phyloP scores from a whole-genome alignment of 139 green algal species.

The Chlorella sorokiniana region DNA sequence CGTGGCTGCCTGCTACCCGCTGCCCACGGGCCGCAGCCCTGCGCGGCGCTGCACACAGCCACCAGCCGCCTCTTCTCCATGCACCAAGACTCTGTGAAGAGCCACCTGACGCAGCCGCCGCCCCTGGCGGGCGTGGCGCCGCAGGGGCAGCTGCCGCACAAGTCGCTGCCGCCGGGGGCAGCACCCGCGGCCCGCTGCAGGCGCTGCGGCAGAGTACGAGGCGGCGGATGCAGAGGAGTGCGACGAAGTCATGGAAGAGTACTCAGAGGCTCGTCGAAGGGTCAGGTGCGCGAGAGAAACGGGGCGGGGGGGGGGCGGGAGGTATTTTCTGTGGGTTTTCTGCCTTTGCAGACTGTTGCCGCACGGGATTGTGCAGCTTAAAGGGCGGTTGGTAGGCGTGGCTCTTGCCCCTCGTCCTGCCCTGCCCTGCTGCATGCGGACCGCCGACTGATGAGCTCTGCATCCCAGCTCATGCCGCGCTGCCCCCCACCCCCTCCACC shows the following conservation, averaged over 20 bases:
- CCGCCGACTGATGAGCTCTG: no score
- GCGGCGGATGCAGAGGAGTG: conserved; percentile 50
- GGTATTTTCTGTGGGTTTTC: background rate
- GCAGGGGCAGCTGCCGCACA: conserved; percentile 18
- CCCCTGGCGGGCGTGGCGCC: background rate
- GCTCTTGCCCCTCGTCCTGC: background rate
- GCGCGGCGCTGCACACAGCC: background rate
- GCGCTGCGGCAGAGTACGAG: conserved; percentile 2
- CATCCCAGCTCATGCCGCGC: background rate
- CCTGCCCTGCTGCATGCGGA: background rate
- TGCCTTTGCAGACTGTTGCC: background rate
- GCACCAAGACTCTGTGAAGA: conserved; percentile 9
- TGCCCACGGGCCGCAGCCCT: conserved; percentile 4
- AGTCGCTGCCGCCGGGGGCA: background rate
- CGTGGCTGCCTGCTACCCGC: background rate
- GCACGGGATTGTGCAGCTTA: background rate
- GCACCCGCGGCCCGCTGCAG: background rate
- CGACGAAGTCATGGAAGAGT: conserved; percentile 52
- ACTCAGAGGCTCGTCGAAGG: conserved; percentile 37
- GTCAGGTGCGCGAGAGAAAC: conserved; percentile 18
- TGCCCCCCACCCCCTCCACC: no score
- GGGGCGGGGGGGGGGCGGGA: background rate
- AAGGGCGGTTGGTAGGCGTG: background rate
- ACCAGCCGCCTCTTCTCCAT: background rate
- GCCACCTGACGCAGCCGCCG: conserved; percentile 9